Percentiles rank a stretch among this genome's conserved stretches.
Conservation (phyloP, 192 early-diverging fungal species). For the Linnemannia elongata region DNA sequence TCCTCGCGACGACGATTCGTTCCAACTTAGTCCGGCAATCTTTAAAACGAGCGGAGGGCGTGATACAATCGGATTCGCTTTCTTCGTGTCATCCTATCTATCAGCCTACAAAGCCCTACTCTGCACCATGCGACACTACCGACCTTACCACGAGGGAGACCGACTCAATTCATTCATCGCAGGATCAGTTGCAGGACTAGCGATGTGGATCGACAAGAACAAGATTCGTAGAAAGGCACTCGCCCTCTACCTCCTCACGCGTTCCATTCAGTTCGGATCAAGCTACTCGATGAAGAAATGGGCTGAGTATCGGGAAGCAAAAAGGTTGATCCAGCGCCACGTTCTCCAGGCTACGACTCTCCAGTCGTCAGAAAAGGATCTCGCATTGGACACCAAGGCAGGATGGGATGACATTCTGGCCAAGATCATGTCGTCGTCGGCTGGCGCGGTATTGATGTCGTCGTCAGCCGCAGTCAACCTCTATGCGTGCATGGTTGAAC, state of each 20-base stretch:
- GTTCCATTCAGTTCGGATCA: conserved; percentile 72
- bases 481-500: conserved; percentile 66
- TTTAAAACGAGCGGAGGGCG: conserved; percentile 63
- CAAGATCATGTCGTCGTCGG: conserved; percentile 46
- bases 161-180: conserved; percentile 73
- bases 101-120: conserved; percentile 75
- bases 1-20: too few relatives aligned
- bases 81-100: conserved; percentile 74
- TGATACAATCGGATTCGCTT: conserved; percentile 76
- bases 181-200: conserved; percentile 71
- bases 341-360: conserved; percentile 8
- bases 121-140: conserved; percentile 68
- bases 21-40: conserved; percentile 47
- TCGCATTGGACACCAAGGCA: conserved; percentile 18
- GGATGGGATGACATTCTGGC: conserved; percentile 65
- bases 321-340: conserved; percentile 21
- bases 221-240: conserved; percentile 71
- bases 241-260: conserved; percentile 73
- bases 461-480: conserved; percentile 63
- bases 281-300: conserved; percentile 74
- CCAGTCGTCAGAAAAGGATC: conserved; percentile 13
- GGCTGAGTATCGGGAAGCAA: conserved; percentile 54
- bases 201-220: conserved; percentile 72
- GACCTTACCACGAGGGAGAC: conserved; percentile 59
- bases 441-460: conserved; percentile 64